Conservation (phyloP, 148 eudicot species). For the Rhododendron kiyosumense region DNA sequence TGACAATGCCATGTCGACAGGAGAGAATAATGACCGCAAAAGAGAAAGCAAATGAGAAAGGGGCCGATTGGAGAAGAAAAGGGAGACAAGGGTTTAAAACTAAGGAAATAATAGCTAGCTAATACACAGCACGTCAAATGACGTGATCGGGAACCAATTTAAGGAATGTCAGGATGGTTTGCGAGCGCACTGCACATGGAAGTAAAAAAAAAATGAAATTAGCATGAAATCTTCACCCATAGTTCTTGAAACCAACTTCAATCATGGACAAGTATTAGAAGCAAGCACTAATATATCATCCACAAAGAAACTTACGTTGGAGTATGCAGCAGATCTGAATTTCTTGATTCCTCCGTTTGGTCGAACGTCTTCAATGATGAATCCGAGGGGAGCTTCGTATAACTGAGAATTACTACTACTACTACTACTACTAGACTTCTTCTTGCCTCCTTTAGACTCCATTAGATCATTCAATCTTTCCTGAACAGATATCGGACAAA, state of each 20-base stretch:
- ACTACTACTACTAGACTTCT: conserved; percentile 47
- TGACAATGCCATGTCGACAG: conserved; percentile 13
- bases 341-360: conserved; percentile 67
- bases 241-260: neutral
- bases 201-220: neutral
- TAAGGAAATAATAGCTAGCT: neutral
- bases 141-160: conserved; percentile 4
- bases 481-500: neutral
- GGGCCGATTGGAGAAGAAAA: conserved; percentile 10
- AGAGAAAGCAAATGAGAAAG: neutral
- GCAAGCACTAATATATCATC: neutral
- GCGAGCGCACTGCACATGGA: conserved; percentile 50
- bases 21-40: neutral
- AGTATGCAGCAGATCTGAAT: conserved; percentile 78
- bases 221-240: neutral
- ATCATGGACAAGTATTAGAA: neutral
- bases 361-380: conserved; percentile 70
- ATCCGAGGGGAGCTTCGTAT: conserved; percentile 75
- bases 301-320: conserved; percentile 42
- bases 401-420: conserved; percentile 35
- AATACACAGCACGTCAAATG: conserved; percentile 11
- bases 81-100: conserved; percentile 13
- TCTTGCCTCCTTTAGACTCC: conserved; percentile 84
- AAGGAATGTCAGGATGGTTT: conserved; percentile 47
- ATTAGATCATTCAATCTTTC: conserved; percentile 66